These are phyloP conservation scores for Plasmodium knowlesi DNA, from an alignment of 169 alveolate genomes.

Conservation along the genomic window DNA sequence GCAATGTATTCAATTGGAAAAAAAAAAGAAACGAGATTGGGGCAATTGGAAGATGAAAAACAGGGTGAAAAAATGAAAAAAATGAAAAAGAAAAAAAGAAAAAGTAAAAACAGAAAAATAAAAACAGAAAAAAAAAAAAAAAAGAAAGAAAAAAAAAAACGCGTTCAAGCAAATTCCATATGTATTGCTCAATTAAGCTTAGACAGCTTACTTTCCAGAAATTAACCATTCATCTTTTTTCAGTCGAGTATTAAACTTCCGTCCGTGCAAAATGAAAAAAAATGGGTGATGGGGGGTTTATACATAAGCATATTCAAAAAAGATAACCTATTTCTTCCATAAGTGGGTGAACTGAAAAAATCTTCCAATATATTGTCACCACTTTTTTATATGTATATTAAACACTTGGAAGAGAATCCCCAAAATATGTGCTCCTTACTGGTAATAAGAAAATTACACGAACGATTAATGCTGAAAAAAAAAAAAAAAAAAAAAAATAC, in stretches of 20 bases:
- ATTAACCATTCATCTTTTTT: slow-evolving; percentile 5
- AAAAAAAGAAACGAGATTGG: not conserved
- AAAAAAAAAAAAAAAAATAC: not conserved
- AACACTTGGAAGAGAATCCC: not conserved
- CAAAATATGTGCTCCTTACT: not conserved
- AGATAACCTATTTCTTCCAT: not conserved
- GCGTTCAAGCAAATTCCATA: not conserved
- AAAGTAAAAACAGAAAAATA: not conserved
- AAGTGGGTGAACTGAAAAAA: not conserved
- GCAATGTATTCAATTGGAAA: not conserved
- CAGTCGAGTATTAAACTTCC: not conserved
- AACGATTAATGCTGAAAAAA: not conserved
- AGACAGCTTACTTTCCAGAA: not conserved
- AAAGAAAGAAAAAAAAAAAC: not conserved
- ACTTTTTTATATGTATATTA: not conserved
- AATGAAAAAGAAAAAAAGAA: not conserved
- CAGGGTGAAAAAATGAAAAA: not conserved
- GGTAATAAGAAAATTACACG: not conserved
- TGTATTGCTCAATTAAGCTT: not conserved
- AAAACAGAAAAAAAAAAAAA: not conserved
- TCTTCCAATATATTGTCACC: not conserved
- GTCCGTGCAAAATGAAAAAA: not conserved
- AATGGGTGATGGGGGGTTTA: not conserved
- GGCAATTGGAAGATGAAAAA: not conserved
- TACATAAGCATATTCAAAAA: not conserved